Conservation (phyloP, 495 filamentous ascomycete species). For the Margaritispora aquatica region DNA sequence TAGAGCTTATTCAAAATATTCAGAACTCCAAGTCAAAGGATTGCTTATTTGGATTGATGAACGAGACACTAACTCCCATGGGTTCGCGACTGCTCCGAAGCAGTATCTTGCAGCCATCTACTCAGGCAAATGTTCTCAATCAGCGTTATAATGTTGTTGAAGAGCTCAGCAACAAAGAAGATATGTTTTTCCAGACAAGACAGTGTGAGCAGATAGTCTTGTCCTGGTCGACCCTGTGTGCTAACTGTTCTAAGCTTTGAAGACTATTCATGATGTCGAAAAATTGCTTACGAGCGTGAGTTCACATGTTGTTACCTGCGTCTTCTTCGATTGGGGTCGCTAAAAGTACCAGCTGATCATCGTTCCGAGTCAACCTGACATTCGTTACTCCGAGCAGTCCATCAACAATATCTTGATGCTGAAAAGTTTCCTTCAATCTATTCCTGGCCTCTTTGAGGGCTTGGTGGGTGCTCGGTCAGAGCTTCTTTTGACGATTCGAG, state of each 20-base stretch:
- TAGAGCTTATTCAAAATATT: constrained; percentile 88
- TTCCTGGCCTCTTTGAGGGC: constrained; percentile 61
- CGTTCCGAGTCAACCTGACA: constrained; percentile 56
- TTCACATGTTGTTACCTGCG: too few species aligned
- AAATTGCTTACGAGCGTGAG: constrained; percentile 55
- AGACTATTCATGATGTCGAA: constrained; percentile 66
- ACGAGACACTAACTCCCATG: constrained; percentile 83
- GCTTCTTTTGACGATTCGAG: constrained; percentile 58
- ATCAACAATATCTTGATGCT: constrained; percentile 83
- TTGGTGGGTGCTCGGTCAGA: constrained; percentile 58
- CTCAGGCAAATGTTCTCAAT: constrained; percentile 50
- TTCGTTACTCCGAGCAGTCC: constrained; percentile 66
- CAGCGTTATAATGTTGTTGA: constrained; percentile 77
- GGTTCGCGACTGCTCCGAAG: constrained; percentile 73
- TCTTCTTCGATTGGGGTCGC: too few species aligned
- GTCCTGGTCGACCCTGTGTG: not conserved
- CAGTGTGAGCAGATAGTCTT: constrained; percentile 41
- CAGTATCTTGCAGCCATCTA: constrained; percentile 87
- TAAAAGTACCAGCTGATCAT: constrained; percentile 39
- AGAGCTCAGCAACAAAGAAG: constrained; percentile 76
- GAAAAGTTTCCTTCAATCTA: constrained; percentile 69
- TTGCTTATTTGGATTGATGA: constrained; percentile 77
- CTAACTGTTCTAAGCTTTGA: constrained; percentile 47
- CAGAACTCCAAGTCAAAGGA: constrained; percentile 67
- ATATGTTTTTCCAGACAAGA: constrained; percentile 76